These are phyloP conservation scores for Salix purpurea DNA, from an alignment of 345 rosid species.

Conservation along the genomic window DNA sequence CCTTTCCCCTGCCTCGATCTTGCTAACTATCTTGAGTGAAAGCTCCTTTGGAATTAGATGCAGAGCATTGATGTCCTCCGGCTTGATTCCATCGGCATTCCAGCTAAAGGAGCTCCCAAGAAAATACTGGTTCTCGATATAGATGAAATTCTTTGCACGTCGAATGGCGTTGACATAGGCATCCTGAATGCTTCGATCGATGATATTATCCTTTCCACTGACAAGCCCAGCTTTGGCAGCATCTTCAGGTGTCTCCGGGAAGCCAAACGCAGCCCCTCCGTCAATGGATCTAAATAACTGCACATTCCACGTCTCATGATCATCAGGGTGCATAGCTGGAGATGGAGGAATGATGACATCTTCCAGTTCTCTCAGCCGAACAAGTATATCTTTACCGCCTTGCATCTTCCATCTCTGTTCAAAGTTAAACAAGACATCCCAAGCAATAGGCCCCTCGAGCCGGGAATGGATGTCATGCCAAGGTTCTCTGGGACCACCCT, in stretches of 20 bases:
- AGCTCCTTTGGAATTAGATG: conserved; percentile 95
- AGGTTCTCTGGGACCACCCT: conserved; percentile 99
- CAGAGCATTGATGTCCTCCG: conserved; percentile 78
- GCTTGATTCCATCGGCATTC: conserved; percentile 79
- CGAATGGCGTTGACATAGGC: conserved; percentile 89
- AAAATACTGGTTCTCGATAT: conserved; percentile 93
- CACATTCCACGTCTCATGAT: conserved; percentile 85
- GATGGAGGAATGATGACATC: conserved; percentile 80
- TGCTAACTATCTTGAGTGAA: conserved; percentile 85
- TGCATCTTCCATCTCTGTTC: conserved; percentile 97
- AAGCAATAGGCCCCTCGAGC: conserved; percentile 94
- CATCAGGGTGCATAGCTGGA: conserved; percentile 70
- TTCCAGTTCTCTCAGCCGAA: conserved; percentile 74
- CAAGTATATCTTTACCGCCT: conserved; percentile 80
- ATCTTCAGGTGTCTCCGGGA: conserved; percentile 92
- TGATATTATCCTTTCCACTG: conserved; percentile 94
- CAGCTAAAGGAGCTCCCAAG: conserved; percentile 89
- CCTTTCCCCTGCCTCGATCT: conserved; percentile 81
- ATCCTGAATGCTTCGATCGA: conserved; percentile 96
- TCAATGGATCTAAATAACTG: conserved; percentile 95
- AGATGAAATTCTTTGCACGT: conserved; percentile 90
- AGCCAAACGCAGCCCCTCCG: conserved; percentile 98
- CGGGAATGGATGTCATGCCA: conserved; percentile 98
- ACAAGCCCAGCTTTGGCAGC: conserved; percentile 93
- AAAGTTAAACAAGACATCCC: conserved; percentile 92